These are phyloP conservation scores for Codiaeum variegatum DNA, from an alignment of 441 rosid genomes.

Conservation along the genomic window DNA sequence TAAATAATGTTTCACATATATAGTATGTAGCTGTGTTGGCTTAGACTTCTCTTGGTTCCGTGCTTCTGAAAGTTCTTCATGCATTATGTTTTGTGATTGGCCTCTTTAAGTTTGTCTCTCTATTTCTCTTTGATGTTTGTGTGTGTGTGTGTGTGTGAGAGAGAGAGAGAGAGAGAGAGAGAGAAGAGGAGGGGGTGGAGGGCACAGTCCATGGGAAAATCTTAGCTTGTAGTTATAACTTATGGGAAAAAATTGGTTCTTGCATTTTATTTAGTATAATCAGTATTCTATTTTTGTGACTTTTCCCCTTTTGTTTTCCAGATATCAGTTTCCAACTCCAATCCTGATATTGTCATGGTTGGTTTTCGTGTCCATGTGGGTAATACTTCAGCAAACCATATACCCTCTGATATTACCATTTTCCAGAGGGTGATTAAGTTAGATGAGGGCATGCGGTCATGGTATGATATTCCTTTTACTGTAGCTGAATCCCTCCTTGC, in stretches of 20 bases:
- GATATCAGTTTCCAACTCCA: conserved; percentile 92
- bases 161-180: not conserved
- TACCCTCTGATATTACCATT: conserved; percentile 88
- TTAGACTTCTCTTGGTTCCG: not conserved
- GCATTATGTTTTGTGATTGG: not conserved
- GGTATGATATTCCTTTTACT: conserved; percentile 99
- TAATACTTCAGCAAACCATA: conserved; percentile 82
- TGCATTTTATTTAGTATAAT: not conserved
- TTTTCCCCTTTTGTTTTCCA: conserved; percentile 26
- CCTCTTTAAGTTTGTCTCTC: not conserved
- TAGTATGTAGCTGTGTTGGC: not conserved
- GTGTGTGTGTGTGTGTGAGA: not conserved
- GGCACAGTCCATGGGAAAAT: not conserved
- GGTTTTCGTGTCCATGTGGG: conserved; percentile 99
- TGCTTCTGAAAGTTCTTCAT: not conserved
- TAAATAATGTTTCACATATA: not conserved
- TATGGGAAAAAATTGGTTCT: not conserved
- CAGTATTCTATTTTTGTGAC: conserved; percentile 7
- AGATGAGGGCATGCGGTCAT: conserved; percentile 96
- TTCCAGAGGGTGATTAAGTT: conserved; percentile 94
- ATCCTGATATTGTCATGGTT: conserved; percentile 98
- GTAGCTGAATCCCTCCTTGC: conserved; percentile 99
- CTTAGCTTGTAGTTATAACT: not conserved
- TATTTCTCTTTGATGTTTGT: not conserved
- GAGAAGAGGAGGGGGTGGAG: not conserved